Conservation (phyloP, 2,329 filamentous ascomycete species). For the Xylaria sp. region DNA sequence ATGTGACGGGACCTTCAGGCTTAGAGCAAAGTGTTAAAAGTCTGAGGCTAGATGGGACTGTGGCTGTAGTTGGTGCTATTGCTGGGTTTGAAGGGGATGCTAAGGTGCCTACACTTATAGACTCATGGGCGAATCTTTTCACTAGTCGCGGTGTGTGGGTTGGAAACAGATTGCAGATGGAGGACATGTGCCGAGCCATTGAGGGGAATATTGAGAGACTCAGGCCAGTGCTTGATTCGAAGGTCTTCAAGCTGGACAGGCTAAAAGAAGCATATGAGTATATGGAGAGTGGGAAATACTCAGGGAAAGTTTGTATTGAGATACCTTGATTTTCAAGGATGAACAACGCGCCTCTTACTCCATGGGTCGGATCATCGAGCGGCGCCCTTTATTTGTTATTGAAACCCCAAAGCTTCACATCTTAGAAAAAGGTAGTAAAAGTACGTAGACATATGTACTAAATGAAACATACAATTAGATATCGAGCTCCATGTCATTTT, state of each 20-base stretch:
- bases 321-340: conserved; percentile 18
- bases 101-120: conserved; percentile 37
- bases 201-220: conserved; percentile 57
- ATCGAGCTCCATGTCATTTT: too few species aligned
- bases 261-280: conserved; percentile 58
- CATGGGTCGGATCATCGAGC: too few species aligned
- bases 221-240: conserved; percentile 59
- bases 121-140: conserved; percentile 52
- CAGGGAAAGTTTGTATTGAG: conserved; percentile 53
- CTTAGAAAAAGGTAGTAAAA: too few species aligned
- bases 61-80: conserved; percentile 55
- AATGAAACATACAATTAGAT: too few species aligned
- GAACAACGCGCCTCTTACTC: too few species aligned
- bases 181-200: conserved; percentile 63
- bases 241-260: conserved; percentile 58
- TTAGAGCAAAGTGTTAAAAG: conserved; percentile 55
- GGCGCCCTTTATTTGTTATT: too few species aligned
- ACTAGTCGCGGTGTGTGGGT: conserved; percentile 60
- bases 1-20: conserved; percentile 55
- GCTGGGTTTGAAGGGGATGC: conserved; percentile 43
- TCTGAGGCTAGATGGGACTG: conserved; percentile 55
- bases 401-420: too few species aligned
- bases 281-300: conserved; percentile 49
- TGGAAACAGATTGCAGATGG: conserved; percentile 60
- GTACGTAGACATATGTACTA: too few species aligned